Conservation (phyloP, 495 filamentous ascomycete genomes). For the Talaromyces thailandensis region DNA sequence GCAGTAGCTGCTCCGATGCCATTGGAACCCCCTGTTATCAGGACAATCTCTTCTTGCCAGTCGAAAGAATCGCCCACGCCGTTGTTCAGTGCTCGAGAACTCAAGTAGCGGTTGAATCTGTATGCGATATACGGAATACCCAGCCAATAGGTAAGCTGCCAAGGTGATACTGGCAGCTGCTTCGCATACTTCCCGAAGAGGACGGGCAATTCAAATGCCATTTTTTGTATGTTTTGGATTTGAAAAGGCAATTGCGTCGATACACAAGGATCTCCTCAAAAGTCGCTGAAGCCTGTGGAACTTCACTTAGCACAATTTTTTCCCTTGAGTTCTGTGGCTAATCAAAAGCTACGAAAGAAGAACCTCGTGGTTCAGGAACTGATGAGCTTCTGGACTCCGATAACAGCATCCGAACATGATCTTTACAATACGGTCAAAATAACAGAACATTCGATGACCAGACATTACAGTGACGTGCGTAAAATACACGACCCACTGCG, state of each 20-base stretch:
- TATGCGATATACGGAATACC: not conserved
- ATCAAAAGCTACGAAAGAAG: not conserved
- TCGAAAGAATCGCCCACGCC: slow-evolving; percentile 45
- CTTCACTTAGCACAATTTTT: not conserved
- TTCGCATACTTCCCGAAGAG: not conserved
- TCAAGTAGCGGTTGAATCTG: slow-evolving; percentile 13
- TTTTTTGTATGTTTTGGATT: not conserved
- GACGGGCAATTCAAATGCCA: not conserved
- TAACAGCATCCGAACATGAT: not conserved
- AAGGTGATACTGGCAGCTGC: not conserved
- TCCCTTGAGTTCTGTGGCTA: not conserved
- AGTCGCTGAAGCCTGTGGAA: not conserved
- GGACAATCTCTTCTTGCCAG: slow-evolving; percentile 53
- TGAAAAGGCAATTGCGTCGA: not conserved
- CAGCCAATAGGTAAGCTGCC: not conserved
- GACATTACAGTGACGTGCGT: not conserved
- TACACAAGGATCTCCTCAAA: not conserved
- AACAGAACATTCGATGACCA: not conserved
- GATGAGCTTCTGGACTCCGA: not conserved
- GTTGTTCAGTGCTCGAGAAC: slow-evolving; percentile 35
- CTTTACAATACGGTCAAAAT: not conserved
- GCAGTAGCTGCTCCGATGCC: slow-evolving; percentile 54
- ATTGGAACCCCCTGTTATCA: slow-evolving; percentile 54
- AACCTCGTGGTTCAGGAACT: not conserved
- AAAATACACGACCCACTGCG: not conserved